Base-by-base conservation (phyloP, 768 basidiomycete species). In the Phlebiopsis flavidoalba region DNA sequence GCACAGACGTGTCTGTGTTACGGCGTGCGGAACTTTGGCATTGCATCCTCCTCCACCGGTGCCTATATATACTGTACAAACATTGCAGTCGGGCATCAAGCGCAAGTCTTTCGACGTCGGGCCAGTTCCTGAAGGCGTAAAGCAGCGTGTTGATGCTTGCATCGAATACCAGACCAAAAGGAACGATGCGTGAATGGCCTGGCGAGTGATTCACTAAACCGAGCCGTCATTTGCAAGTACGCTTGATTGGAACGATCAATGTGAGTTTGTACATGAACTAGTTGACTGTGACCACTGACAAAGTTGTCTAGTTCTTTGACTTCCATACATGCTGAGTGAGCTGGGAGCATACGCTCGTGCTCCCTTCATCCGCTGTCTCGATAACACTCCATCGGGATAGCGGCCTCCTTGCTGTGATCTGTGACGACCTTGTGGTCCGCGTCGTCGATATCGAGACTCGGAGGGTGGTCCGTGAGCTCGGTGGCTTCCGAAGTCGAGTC, bases 21-120 rank as follows among this genome's bases (percentile, higher is more conserved):
- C 95, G 3, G 89, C 93, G 0, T 99, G 97, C 69, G 97, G 97
- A 8, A 98, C 69, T 99, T 98, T 70, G 93, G 91, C 31, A 72
- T 98, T 11, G 93, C 85, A 3, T 86, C 93, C 24, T 89, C 89
- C 1, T 91, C 91, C 1, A 87, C 84, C 0, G 91, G 92, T 1
- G 80, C 80, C n/a, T 24, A 89, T 98, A 43, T 73, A 85, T 60
- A 88, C n/a, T 95, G 88, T 98, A 93, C 90, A 99, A n/a, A 98
- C 70, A 86, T 99, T n/a, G 86, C 96, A 99, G 73, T 94, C 91
- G 3, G 97, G 97, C 1, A 82, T 95, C 60, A 83, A 83, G 66
- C 81, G 96, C 49, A 91, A 89, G 74, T 79, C 81, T 1, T 98
- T 91, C 71, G 76, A 79, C 62, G 68, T 96, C 22, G 89, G 88